Evolutionary conservation across 2,329 filamentous ascomycete genomes (phyloP).

Genomic region (Trichophyton simii): DNA sequence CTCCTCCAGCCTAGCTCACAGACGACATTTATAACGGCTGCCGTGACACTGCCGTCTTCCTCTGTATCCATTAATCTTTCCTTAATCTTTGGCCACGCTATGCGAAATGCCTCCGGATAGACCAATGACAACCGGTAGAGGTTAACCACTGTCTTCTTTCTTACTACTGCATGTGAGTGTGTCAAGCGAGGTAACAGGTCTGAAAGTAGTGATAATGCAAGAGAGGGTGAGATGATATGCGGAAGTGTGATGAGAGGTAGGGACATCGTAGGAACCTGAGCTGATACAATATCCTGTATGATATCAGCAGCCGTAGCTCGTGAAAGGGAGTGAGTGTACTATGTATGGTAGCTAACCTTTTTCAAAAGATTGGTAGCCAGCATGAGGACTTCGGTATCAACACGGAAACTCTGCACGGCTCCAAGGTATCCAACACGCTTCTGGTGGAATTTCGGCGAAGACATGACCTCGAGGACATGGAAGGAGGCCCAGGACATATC

Average conservation of each 20-base stretch:
- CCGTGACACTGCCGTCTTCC: constrained; percentile 86
- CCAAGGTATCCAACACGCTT: constrained; percentile 92
- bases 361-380: constrained; percentile 91
- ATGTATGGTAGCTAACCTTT: constrained; percentile 46
- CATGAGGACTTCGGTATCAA: constrained; percentile 96
- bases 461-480: constrained; percentile 98
- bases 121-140: constrained; percentile 86
- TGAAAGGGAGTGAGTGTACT: neutral
- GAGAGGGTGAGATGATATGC: constrained; percentile 82
- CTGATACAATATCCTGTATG: constrained; percentile 47
- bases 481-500: constrained; percentile 99
- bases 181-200: constrained; percentile 77
- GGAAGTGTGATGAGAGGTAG: constrained; percentile 83
- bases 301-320: constrained; percentile 1
- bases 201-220: constrained; percentile 77
- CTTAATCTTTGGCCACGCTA: constrained; percentile 96
- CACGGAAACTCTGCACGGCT: constrained; percentile 87
- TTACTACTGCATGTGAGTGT: constrained; percentile 71
- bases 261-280: constrained; percentile 61
- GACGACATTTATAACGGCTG: constrained; percentile 91
- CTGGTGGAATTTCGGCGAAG: constrained; percentile 82
- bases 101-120: constrained; percentile 85
- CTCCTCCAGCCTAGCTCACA: constrained; percentile 91
- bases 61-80: constrained; percentile 79
- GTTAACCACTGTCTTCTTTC: constrained; percentile 93